Evolutionary conservation across 495 filamentous ascomycete genomes (phyloP), one percentile per base, ranked within the genome.

Genomic region (Cercophora sp.): DNA sequence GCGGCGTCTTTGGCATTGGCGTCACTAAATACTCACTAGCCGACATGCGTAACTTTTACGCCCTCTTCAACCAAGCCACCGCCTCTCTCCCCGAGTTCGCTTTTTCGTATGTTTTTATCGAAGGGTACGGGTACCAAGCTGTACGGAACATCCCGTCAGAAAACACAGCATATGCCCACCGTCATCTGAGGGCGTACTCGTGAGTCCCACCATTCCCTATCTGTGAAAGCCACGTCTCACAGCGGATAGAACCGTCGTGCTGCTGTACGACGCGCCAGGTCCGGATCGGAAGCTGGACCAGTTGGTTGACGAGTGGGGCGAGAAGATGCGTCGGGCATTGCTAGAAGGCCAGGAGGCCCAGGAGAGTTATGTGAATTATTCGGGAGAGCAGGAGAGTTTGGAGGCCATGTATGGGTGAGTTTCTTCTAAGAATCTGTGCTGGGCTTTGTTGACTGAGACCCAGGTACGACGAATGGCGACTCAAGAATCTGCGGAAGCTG

Each of bases 71-170:
- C n/a, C n/a, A n/a, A n/a, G n/a, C n/a, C n/a, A n/a, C n/a, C n/a
- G n/a, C n/a, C n/a, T n/a, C n/a, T n/a, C n/a, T n/a, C n/a, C n/a
- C n/a, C n/a, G 58, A n/a, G n/a, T n/a, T n/a, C n/a, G n/a, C 54
- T 24, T n/a, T n/a, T n/a, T 75, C 76, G 5, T 55, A 74, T 25
- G 68, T 77, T 54, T 66, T 79, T 54, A 75, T 82, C 20, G 81
- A 83, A 57, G 76, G 73, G 4, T 82, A 81, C 60, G 67, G 76
- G 4, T 35, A 58, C 2, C 51, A 71, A 9, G 78, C 66, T 0
- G 75, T 83, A 0, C 63, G 11, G 34, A 16, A 11, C 4, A 13
- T 37, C 11, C 34, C 34, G 34, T 4, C n/a, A 16, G 34, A 37
- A n/a, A n/a, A n/a, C n/a, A n/a, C n/a, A n/a, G n/a, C n/a, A n/a